A percentile compares a stretch with the other conserved stretches of the same genome.
Conservation (phyloP, 108 stramenopile genomes). For the Cyclostephanos invisitatus region DNA sequence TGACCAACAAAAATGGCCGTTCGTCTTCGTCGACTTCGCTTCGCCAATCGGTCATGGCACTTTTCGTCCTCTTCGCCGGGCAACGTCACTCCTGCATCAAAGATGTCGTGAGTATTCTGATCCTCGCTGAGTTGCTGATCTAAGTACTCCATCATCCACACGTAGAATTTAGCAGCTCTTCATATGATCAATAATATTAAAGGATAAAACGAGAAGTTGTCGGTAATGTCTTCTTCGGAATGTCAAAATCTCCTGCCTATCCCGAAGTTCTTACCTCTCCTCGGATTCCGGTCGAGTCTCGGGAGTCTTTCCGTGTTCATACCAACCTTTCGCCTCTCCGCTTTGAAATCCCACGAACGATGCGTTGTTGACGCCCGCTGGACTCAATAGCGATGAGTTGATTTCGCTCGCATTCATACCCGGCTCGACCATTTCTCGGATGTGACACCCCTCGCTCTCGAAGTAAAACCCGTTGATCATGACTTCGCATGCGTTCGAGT, state of each 20-base stretch:
- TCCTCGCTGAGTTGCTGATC: conserved; percentile 53
- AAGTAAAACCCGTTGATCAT: conserved; percentile 69
- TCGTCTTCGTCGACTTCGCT: conserved; percentile 50
- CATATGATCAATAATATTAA: background rate
- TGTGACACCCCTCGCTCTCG: conserved; percentile 77
- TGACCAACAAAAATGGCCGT: conserved; percentile 68
- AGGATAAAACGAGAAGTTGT: background rate
- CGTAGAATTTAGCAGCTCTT: conserved; percentile 69
- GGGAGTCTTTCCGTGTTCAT: conserved; percentile 56
- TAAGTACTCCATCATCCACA: conserved; percentile 74
- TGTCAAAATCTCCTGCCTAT: background rate
- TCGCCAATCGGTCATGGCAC: conserved; percentile 51
- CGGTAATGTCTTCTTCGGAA: background rate
- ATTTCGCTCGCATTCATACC: conserved; percentile 74
- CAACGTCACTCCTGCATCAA: conserved; percentile 74
- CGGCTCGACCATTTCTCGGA: conserved; percentile 53
- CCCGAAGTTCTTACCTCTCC: conserved; percentile 18
- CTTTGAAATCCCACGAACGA: conserved; percentile 61
- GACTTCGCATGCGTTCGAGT: conserved; percentile 24
- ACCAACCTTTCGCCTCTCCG: conserved; percentile 61
- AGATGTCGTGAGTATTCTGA: conserved; percentile 51
- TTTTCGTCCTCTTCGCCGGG: conserved; percentile 66
- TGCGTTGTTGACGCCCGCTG: conserved; percentile 20
- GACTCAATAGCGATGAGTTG: conserved; percentile 21
- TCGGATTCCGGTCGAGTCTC: conserved; percentile 71